phyloP scores from a whole-genome alignment of 2,329 filamentous ascomycete species.

The Xenoacremonium recifei region DNA sequence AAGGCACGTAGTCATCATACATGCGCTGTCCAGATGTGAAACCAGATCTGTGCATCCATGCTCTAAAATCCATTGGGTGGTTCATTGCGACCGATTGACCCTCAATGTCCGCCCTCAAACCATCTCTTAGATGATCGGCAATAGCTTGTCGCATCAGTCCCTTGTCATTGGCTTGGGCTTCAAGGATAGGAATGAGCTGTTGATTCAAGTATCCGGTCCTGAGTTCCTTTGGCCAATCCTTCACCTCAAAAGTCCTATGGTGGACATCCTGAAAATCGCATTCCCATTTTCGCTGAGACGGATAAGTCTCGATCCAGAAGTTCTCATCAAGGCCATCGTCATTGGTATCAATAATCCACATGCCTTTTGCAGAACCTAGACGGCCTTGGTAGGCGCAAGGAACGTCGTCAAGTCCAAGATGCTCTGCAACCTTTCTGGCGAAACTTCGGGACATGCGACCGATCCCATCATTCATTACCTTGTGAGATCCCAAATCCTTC shows the following conservation, averaged over 20 bases:
- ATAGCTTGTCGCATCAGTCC: slow-evolving; percentile 47
- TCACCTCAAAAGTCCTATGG: slow-evolving; percentile 66
- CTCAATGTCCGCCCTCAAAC: slow-evolving; percentile 52
- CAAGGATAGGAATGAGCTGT: slow-evolving; percentile 67
- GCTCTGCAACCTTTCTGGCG: slow-evolving; percentile 49
- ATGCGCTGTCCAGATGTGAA: slow-evolving; percentile 35
- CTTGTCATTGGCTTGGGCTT: slow-evolving; percentile 53
- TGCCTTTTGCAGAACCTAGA: slow-evolving; percentile 71
- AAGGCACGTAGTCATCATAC: slow-evolving; percentile 38
- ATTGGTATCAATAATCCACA: slow-evolving; percentile 64
- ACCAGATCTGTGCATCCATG: slow-evolving; percentile 50
- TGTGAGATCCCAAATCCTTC: slow-evolving; percentile 22
- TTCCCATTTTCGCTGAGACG: slow-evolving; percentile 68
- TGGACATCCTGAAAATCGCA: slow-evolving; percentile 45
- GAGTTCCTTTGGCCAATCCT: slow-evolving; percentile 34
- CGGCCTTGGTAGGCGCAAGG: slow-evolving; percentile 69
- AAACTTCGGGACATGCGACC: slow-evolving; percentile 62
- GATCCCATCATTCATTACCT: slow-evolving; percentile 67
- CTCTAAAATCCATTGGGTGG: slow-evolving; percentile 47
- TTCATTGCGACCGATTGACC: slow-evolving; percentile 50
- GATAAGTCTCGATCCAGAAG: slow-evolving; percentile 65
- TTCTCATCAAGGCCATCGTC: slow-evolving; percentile 38
- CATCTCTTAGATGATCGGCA: slow-evolving; percentile 44
- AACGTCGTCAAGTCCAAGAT: slow-evolving; percentile 49
- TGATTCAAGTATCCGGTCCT: slow-evolving; percentile 58